Evolutionary conservation across 441 rosid genomes (phyloP).

Genomic region (Melastoma candidum): DNA sequence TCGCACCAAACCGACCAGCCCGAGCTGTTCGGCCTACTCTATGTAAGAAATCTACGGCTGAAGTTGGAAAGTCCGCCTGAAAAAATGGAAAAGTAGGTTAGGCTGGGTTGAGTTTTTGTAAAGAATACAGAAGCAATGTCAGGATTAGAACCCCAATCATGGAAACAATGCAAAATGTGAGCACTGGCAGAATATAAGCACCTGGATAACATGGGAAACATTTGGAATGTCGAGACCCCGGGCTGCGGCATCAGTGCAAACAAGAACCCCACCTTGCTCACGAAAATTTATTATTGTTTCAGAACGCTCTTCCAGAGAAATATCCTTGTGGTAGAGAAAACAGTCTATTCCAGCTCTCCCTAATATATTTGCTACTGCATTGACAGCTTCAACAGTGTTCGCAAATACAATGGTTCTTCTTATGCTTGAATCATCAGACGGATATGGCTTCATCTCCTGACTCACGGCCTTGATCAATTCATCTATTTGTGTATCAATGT

Average conservation of each 20-base stretch:
- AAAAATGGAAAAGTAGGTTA: constrained; percentile 13
- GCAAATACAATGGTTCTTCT: constrained; percentile 88
- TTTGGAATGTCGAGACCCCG: constrained; percentile 95
- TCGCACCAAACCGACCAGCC: constrained; percentile 81
- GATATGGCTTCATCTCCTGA: constrained; percentile 23
- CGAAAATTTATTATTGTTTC: constrained; percentile 48
- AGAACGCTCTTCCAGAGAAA: constrained; percentile 68
- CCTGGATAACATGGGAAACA: constrained; percentile 92
- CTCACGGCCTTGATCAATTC: constrained; percentile 70
- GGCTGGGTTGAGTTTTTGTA: too few species aligned
- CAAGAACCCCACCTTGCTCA: constrained; percentile 77
- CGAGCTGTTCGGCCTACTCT: constrained; percentile 93
- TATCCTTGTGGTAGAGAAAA: constrained; percentile 71
- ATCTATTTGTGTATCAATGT: constrained; percentile 75
- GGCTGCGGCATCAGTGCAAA: constrained; percentile 97
- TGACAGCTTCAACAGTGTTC: constrained; percentile 88
- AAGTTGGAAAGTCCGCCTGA: constrained; percentile 92
- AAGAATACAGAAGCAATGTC: too few species aligned
- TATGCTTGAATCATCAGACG: constrained; percentile 16
- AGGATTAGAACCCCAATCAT: too few species aligned
- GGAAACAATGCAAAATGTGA: constrained; percentile 2
- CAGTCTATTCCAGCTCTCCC: constrained; percentile 67
- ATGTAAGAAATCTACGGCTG: constrained; percentile 89
- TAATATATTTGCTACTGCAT: constrained; percentile 67
- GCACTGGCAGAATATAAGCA: constrained; percentile 14